Percentiles rank a stretch among this genome's conserved stretches.
Evolutionary conservation across 2,329 filamentous ascomycete species (phyloP).

Genomic region (Fusarium metavorans): DNA sequence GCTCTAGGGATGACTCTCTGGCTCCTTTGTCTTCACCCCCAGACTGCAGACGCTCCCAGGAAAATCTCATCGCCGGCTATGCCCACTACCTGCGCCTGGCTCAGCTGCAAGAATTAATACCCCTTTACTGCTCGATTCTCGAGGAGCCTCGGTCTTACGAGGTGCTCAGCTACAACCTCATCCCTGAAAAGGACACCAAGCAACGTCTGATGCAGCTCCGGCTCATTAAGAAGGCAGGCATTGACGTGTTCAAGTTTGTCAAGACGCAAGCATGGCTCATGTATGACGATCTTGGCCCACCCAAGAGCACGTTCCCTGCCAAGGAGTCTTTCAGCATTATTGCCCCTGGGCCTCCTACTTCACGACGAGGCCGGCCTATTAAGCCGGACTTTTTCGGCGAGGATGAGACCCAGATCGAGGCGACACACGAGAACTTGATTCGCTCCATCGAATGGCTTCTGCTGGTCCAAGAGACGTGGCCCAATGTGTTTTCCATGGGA

Average conservation of each 20-base stretch:
- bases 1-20: conserved; percentile 31
- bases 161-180: conserved; percentile 81
- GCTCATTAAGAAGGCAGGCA: conserved; percentile 79
- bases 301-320: conserved; percentile 50
- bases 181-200: conserved; percentile 74
- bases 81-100: conserved; percentile 81
- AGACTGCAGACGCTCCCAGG: conserved; percentile 62
- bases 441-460: conserved; percentile 88
- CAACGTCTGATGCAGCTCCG: conserved; percentile 77
- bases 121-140: conserved; percentile 88
- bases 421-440: conserved; percentile 78
- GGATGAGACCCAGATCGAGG: conserved; percentile 63
- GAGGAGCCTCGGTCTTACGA: conserved; percentile 72
- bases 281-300: conserved; percentile 59
- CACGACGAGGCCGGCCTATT: conserved; percentile 69
- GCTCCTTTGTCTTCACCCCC: conserved; percentile 21
- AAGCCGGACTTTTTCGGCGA: conserved; percentile 78
- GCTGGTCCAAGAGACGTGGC: conserved; percentile 78
- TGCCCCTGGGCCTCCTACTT: conserved; percentile 50
- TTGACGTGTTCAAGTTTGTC: conserved; percentile 81
- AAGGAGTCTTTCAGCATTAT: conserved; percentile 65
- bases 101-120: conserved; percentile 81
- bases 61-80: conserved; percentile 85
- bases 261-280: conserved; percentile 71
- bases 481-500: conserved; percentile 75